phyloP scores from a whole-genome alignment of 2,329 filamentous ascomycete species.

The Aspergillus sp. region DNA sequence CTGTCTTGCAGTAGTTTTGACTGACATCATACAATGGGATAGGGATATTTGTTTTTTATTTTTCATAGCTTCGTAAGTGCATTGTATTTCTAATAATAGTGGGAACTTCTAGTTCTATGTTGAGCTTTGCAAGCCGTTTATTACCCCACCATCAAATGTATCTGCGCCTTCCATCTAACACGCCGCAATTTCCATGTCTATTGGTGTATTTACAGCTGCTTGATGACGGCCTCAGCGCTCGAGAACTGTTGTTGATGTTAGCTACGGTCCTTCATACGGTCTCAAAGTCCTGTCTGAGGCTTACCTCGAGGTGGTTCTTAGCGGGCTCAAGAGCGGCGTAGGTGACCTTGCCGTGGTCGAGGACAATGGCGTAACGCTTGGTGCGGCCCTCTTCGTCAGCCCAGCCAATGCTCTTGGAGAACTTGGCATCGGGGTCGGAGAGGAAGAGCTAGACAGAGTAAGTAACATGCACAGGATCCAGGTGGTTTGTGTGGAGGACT shows the following conservation, averaged over 20 bases:
- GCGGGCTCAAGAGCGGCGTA: slow-evolving; percentile 71
- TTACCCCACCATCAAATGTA: slow-evolving; percentile 10
- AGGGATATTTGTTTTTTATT: neutral
- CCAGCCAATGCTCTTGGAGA: slow-evolving; percentile 77
- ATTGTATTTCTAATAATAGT: slow-evolving; percentile 15
- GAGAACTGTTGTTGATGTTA: slow-evolving; percentile 25
- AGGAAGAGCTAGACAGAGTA: slow-evolving; percentile 60
- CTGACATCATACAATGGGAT: neutral
- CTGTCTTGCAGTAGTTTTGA: too few relatives aligned
- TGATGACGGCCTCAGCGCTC: slow-evolving; percentile 33
- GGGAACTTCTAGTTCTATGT: slow-evolving; percentile 16
- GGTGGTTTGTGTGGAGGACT: slow-evolving; percentile 17
- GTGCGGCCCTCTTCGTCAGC: slow-evolving; percentile 66
- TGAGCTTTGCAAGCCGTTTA: slow-evolving; percentile 8
- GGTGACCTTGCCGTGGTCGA: slow-evolving; percentile 77
- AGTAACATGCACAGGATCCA: neutral
- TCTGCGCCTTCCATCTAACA: too few relatives aligned
- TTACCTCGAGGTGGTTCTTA: slow-evolving; percentile 38
- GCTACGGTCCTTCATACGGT: too few relatives aligned
- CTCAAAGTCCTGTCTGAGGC: neutral
- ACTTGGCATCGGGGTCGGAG: slow-evolving; percentile 66
- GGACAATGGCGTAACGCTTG: slow-evolving; percentile 71
- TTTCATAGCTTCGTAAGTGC: slow-evolving; percentile 20
- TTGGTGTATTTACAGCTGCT: slow-evolving; percentile 28
- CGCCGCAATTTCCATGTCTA: slow-evolving; percentile 3